A percentile compares a stretch with the other conserved stretches of the same genome.
Evolutionary conservation across 371 early-diverging fungal species (phyloP).

Genomic region (Blakeslea trispora): DNA sequence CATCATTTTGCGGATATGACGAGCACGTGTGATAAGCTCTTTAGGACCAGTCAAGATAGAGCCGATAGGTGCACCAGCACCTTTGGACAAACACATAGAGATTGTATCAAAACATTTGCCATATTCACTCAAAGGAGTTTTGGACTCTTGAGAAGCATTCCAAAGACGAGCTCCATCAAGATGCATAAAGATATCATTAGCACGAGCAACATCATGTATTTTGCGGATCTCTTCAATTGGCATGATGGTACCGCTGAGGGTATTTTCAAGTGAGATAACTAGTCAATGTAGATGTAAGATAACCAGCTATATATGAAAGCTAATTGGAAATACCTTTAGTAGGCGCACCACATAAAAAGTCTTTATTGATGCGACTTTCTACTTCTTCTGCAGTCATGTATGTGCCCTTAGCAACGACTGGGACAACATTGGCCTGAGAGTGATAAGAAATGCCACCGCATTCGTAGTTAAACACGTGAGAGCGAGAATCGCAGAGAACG

Average conservation of each 20-base stretch:
- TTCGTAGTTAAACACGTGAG: conserved; percentile 83
- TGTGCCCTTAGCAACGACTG: conserved; percentile 61
- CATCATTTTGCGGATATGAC: conserved; percentile 84
- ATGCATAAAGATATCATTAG: conserved; percentile 66
- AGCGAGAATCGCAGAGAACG: conserved; percentile 73
- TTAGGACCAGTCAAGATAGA: conserved; percentile 72
- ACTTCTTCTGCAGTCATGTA: conserved; percentile 76
- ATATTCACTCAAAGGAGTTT: conserved; percentile 67
- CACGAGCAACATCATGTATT: conserved; percentile 61
- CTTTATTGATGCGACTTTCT: conserved; percentile 34
- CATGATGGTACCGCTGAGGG: conserved; percentile 80
- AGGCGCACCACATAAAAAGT: conserved; percentile 58
- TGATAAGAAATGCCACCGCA: conserved; percentile 84
- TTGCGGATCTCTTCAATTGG: conserved; percentile 71
- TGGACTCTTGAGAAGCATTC: conserved; percentile 81
- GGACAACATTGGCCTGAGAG: conserved; percentile 71
- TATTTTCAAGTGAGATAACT: conserved; percentile 86
- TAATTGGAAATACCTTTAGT: conserved; percentile 50
- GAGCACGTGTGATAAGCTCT: conserved; percentile 70
- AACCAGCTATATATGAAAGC: neutral
- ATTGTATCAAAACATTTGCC: conserved; percentile 77
- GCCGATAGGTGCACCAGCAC: conserved; percentile 89
- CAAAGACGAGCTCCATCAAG: conserved; percentile 92
- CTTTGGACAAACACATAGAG: conserved; percentile 89
- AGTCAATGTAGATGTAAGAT: conserved; percentile 7